Conservation (phyloP, 2,329 filamentous ascomycete genomes). For the Gaeumannomyces sp. region DNA sequence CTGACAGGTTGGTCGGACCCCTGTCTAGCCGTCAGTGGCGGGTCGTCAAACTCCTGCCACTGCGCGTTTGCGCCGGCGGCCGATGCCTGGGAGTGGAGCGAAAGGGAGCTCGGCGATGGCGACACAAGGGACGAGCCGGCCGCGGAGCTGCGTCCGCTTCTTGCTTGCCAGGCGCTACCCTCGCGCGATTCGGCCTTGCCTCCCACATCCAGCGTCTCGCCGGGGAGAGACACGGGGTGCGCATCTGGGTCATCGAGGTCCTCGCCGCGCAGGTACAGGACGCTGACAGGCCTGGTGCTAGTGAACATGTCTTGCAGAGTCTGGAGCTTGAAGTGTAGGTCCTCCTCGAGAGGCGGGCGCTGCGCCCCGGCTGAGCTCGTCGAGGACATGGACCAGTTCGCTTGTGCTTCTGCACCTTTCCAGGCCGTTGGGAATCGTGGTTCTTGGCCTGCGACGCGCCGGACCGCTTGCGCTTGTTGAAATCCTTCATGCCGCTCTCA, state of each 20-base stretch:
- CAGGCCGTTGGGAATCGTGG: conserved; percentile 51
- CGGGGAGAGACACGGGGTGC: conserved; percentile 67
- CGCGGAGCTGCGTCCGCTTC: conserved; percentile 51
- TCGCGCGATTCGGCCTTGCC: conserved; percentile 46
- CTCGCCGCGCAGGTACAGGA: conserved; percentile 70
- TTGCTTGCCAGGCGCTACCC: conserved; percentile 41
- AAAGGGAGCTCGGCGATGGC: conserved; percentile 60
- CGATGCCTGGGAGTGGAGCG: conserved; percentile 51
- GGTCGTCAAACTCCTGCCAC: conserved; percentile 53
- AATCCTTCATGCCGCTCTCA: conserved; percentile 61
- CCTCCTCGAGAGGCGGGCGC: conserved; percentile 59
- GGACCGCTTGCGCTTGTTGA: conserved; percentile 57
- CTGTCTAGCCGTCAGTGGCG: conserved; percentile 30
- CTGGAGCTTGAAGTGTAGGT: conserved; percentile 71
- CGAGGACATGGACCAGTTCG: conserved; percentile 95
- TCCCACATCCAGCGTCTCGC: conserved; percentile 55
- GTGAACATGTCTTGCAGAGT: conserved; percentile 84
- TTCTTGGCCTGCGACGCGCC: conserved; percentile 37
- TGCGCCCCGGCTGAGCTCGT: conserved; percentile 50
- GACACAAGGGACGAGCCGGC: conserved; percentile 57
- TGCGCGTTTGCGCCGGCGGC: conserved; percentile 33
- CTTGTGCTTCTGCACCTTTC: conserved; percentile 87
- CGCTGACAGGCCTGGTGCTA: conserved; percentile 71
- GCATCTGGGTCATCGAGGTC: conserved; percentile 74
- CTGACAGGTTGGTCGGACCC: conserved; percentile 48